Conservation (phyloP, 1,284 basidiomycete genomes). For the Testicularia cyperi region DNA sequence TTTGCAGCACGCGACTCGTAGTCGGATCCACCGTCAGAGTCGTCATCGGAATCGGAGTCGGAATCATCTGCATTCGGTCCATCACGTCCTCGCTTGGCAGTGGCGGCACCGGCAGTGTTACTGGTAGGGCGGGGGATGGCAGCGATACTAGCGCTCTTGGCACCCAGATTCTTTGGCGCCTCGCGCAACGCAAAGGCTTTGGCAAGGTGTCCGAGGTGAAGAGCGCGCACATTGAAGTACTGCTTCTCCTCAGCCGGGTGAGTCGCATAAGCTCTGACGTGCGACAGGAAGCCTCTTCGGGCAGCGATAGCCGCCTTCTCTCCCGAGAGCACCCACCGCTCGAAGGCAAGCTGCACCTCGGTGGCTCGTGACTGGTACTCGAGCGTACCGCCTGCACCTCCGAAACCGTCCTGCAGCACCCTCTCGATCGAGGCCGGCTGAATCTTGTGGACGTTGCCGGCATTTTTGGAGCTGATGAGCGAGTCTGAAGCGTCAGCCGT, state of each 20-base stretch:
- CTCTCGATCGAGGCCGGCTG: conserved; percentile 23
- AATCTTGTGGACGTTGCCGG: conserved; percentile 17
- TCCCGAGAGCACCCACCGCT: conserved; percentile 82
- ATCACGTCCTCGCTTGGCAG: conserved; percentile 2
- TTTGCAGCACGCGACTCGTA: conserved; percentile 14
- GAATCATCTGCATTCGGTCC: background rate
- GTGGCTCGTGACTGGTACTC: conserved; percentile 91
- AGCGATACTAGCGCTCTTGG: conserved; percentile 13
- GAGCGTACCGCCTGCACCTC: conserved; percentile 63
- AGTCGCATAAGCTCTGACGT: conserved; percentile 94
- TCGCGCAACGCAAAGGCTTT: conserved; percentile 95
- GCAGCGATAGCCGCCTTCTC: conserved; percentile 78
- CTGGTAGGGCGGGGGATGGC: conserved; percentile 3
- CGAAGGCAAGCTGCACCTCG: conserved; percentile 90
- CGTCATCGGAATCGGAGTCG: conserved; percentile 4
- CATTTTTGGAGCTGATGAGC: conserved; percentile 6
- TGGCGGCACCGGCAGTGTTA: conserved; percentile 2
- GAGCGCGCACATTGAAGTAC: conserved; percentile 88
- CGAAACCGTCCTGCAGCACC: conserved; percentile 70
- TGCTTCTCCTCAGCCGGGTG: conserved; percentile 93
- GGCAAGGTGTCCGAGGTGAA: conserved; percentile 94
- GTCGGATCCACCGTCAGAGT: conserved; percentile 16
- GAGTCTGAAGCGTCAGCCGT: background rate
- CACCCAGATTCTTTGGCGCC: conserved; percentile 72
- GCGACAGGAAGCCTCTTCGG: conserved; percentile 83